phyloP scores from a whole-genome alignment of 228 moss, liverwort and hornwort genomes.

The Sphagnum magellanicum region DNA sequence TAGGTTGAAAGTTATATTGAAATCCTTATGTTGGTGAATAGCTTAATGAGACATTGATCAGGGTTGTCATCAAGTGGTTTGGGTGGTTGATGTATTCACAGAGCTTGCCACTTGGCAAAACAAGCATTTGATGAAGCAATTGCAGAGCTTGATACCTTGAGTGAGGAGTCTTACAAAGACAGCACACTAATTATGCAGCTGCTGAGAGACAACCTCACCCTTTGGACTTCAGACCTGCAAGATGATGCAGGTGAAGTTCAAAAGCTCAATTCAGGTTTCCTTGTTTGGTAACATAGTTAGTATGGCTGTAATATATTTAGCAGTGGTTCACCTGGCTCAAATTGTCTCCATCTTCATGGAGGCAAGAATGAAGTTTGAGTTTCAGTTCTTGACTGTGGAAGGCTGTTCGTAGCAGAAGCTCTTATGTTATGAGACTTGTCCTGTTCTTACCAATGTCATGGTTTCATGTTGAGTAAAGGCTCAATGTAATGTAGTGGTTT shows the following conservation, averaged over 20 bases:
- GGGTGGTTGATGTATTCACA: constrained; percentile 6
- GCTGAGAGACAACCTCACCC: constrained; percentile 58
- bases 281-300: no score
- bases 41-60: background rate
- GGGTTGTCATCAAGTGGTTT: background rate
- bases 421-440: background rate
- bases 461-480: background rate
- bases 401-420: background rate
- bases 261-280: no score
- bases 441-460: background rate
- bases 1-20: background rate
- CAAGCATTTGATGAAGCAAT: constrained; percentile 66
- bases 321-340: background rate
- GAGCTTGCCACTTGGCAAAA: constrained; percentile 57
- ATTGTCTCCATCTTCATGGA: no score
- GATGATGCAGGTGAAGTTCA: constrained; percentile 33
- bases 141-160: constrained; percentile 53
- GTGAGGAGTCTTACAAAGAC: constrained; percentile 62
- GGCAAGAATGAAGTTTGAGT: background rate
- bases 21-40: background rate
- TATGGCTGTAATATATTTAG: background rate
- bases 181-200: constrained; percentile 63
- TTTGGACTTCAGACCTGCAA: constrained; percentile 65
- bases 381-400: no score
- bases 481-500: no score